Evolutionary conservation across 139 green algal genomes (phyloP).

Genomic region (Volvox reticuliferus): DNA sequence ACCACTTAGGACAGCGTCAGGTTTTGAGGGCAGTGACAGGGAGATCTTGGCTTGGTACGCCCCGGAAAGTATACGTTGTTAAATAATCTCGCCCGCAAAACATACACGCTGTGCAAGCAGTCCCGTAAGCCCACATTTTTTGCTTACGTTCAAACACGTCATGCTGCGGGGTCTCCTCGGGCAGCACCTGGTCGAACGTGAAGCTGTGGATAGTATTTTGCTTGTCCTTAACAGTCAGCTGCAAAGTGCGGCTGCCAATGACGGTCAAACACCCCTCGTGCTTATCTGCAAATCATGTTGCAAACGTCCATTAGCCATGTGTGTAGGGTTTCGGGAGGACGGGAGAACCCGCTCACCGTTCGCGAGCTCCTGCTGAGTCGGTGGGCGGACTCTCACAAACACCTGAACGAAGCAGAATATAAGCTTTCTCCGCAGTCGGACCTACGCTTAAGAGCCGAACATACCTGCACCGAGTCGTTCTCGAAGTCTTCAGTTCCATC

Average conservation of each 20-base stretch:
- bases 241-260: slow-evolving; percentile 29
- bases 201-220: slow-evolving; percentile 49
- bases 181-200: slow-evolving; percentile 73
- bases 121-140: neutral
- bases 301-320: too few species aligned
- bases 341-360: neutral
- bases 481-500: slow-evolving; percentile 20
- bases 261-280: slow-evolving; percentile 53
- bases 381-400: slow-evolving; percentile 66
- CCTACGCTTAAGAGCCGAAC: neutral
- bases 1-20: too few species aligned
- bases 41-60: too few species aligned
- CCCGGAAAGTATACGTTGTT: neutral
- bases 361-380: slow-evolving; percentile 23
- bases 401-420: slow-evolving; percentile 53
- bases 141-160: slow-evolving; percentile 73
- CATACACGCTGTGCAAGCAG: neutral
- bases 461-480: slow-evolving; percentile 39
- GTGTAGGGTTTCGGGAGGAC: neutral
- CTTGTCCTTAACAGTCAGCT: slow-evolving; percentile 37
- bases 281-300: slow-evolving; percentile 28
- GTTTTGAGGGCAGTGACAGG: too few species aligned
- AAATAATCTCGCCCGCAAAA: neutral
- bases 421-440: neutral
- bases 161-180: slow-evolving; percentile 58